These are phyloP conservation scores for Phoenix roebelenii DNA, from an alignment of 176 grass and related monocot species.

Conservation along the genomic window DNA sequence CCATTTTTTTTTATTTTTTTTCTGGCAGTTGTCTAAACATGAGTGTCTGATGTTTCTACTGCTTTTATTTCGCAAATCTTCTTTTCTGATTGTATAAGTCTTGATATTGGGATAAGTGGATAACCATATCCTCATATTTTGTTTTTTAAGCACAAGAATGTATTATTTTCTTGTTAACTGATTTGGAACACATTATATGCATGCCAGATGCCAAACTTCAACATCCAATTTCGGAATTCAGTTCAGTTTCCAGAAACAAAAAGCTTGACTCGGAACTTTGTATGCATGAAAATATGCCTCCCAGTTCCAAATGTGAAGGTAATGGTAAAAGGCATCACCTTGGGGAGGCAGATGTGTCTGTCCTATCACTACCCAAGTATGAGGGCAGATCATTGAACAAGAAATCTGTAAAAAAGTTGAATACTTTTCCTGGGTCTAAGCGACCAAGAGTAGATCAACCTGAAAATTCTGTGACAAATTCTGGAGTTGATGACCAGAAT, in stretches of 20 bases:
- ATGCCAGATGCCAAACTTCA: slow-evolving; percentile 54
- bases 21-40: too few relatives aligned
- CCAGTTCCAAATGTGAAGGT: slow-evolving; percentile 9
- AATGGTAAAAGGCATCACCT: slow-evolving; percentile 11
- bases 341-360: slow-evolving; percentile 4
- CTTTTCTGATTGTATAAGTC: too few relatives aligned
- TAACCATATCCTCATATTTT: too few relatives aligned
- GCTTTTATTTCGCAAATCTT: too few relatives aligned
- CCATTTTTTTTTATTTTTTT: too few relatives aligned
- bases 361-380: slow-evolving; percentile 3
- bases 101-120: too few relatives aligned
- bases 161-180: too few relatives aligned
- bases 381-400: slow-evolving; percentile 4
- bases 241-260: slow-evolving; percentile 42
- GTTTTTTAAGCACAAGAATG: too few relatives aligned
- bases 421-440: neutral
- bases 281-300: slow-evolving; percentile 13
- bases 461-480: slow-evolving; percentile 1
- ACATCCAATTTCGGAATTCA: slow-evolving; percentile 38
- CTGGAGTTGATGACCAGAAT: slow-evolving; percentile 19
- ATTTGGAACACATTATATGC: neutral
- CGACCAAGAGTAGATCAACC: slow-evolving; percentile 9
- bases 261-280: slow-evolving; percentile 27
- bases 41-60: too few relatives aligned
- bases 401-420: slow-evolving; percentile 4